A percentile compares a stretch with the other conserved stretches of the same genome.
Evolutionary conservation across 768 basidiomycete species (phyloP).

Genomic region (Russula earlei): DNA sequence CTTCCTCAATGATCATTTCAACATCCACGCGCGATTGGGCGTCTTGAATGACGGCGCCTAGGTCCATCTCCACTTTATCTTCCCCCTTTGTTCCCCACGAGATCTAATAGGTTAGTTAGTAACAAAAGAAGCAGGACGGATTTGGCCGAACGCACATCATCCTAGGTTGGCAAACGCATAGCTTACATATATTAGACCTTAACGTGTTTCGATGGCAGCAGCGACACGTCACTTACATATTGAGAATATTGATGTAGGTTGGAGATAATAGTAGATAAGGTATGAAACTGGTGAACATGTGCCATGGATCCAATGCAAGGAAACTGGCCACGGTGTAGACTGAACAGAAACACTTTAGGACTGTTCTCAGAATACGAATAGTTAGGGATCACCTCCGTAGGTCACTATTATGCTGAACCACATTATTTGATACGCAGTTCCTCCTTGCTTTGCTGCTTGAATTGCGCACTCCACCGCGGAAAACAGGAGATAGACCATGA

Average conservation of each 20-base stretch:
- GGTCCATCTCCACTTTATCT: slow-evolving; percentile 57
- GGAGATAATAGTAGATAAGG: slow-evolving; percentile 86
- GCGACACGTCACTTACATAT: slow-evolving; percentile 43
- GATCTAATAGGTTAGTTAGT: slow-evolving; percentile 37
- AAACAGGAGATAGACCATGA: slow-evolving; percentile 79
- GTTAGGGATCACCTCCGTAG: slow-evolving; percentile 52
- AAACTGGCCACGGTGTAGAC: slow-evolving; percentile 71
- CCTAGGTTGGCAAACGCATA: slow-evolving; percentile 81
- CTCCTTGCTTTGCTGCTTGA: slow-evolving; percentile 57
- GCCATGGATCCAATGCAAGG: slow-evolving; percentile 91
- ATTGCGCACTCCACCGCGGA: slow-evolving; percentile 77
- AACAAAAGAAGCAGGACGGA: slow-evolving; percentile 8
- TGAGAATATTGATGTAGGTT: slow-evolving; percentile 66
- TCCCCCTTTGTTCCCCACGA: slow-evolving; percentile 98
- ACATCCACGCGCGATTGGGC: slow-evolving; percentile 78
- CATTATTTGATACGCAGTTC: slow-evolving; percentile 62
- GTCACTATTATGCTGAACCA: slow-evolving; percentile 80
- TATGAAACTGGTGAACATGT: slow-evolving; percentile 83
- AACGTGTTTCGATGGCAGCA: not conserved
- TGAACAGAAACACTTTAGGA: slow-evolving; percentile 20
- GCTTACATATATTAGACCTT: slow-evolving; percentile 31
- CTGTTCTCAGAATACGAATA: not conserved
- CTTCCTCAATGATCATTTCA: slow-evolving; percentile 72
- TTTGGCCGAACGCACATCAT: slow-evolving; percentile 48
- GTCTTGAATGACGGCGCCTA: slow-evolving; percentile 78